Conservation (phyloP, 129 eudicot genomes). For the Ambrosia artemisiifolia region DNA sequence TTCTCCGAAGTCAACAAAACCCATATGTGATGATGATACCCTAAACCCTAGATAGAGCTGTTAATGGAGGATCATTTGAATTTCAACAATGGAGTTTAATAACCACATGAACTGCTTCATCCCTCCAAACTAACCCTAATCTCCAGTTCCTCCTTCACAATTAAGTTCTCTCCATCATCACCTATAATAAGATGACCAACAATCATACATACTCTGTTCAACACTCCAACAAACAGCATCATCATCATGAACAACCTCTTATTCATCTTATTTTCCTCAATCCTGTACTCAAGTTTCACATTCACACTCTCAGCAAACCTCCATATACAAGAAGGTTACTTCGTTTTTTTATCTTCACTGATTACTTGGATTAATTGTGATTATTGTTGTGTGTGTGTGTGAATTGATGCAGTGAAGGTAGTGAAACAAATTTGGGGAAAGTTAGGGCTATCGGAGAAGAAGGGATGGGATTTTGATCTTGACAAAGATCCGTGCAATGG, state of each 20-base stretch:
- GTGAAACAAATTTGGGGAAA: slow-evolving; percentile 46
- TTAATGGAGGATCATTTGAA: background rate
- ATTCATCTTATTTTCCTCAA: background rate
- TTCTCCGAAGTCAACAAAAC: background rate
- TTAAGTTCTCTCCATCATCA: background rate
- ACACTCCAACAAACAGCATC: background rate
- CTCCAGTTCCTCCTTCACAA: background rate
- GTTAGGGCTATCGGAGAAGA: slow-evolving; percentile 36
- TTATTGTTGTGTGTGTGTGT: background rate
- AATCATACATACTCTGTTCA: background rate
- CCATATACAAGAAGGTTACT: slow-evolving; percentile 17
- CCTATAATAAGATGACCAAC: background rate
- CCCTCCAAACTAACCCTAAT: background rate
- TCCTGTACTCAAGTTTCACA: background rate
- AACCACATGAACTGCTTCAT: background rate
- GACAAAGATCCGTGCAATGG: slow-evolving; percentile 58
- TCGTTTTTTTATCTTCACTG: background rate
- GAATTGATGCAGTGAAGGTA: slow-evolving; percentile 44
- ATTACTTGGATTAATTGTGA: background rate
- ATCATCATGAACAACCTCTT: slow-evolving; percentile 16
- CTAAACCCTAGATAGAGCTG: background rate
- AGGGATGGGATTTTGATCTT: slow-evolving; percentile 58
- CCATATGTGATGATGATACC: background rate
- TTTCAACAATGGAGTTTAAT: background rate
- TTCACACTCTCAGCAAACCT: slow-evolving; percentile 18